phyloP scores from a whole-genome alignment of 75 land plant genomes.

The Gnetum montanum region DNA sequence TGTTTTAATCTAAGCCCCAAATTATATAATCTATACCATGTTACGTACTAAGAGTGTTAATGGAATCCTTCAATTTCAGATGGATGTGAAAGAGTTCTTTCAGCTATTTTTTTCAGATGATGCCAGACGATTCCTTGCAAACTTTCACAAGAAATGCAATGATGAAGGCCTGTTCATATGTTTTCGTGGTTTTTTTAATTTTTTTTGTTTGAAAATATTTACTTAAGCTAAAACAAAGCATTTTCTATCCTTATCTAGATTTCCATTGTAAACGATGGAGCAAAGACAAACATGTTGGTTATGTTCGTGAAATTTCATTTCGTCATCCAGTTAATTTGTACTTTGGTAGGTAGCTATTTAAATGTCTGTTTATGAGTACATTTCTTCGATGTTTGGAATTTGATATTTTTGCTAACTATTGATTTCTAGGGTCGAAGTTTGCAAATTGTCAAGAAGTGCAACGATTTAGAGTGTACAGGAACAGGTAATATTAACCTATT shows the following conservation, averaged over 20 bases:
- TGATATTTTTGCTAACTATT: constrained; percentile 5
- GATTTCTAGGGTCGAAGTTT: constrained; percentile 59
- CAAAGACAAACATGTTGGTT: constrained; percentile 53
- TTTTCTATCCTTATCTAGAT: constrained; percentile 27
- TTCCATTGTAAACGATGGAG: constrained; percentile 67
- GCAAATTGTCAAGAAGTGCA: constrained; percentile 70
- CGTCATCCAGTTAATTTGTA: constrained; percentile 86
- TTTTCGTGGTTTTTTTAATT: background rate
- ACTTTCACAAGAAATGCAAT: constrained; percentile 75
- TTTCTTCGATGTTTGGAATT: background rate
- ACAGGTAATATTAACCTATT: too few species aligned
- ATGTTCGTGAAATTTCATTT: constrained; percentile 81
- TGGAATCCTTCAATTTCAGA: constrained; percentile 25
- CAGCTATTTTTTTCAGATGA: constrained; percentile 63
- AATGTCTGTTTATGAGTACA: background rate
- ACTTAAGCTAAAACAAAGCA: background rate
- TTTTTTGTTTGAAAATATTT: background rate
- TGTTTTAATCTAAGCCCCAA: background rate
- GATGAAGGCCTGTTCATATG: constrained; percentile 44
- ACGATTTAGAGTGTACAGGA: constrained; percentile 60
- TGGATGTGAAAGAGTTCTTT: constrained; percentile 71
- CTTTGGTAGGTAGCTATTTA: constrained; percentile 45
- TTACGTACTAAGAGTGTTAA: too few species aligned
- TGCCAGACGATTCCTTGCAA: constrained; percentile 41
- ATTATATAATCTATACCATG: background rate